phyloP scores from a whole-genome alignment of 495 filamentous ascomycete genomes.

The Astrocystis sublimbata region DNA sequence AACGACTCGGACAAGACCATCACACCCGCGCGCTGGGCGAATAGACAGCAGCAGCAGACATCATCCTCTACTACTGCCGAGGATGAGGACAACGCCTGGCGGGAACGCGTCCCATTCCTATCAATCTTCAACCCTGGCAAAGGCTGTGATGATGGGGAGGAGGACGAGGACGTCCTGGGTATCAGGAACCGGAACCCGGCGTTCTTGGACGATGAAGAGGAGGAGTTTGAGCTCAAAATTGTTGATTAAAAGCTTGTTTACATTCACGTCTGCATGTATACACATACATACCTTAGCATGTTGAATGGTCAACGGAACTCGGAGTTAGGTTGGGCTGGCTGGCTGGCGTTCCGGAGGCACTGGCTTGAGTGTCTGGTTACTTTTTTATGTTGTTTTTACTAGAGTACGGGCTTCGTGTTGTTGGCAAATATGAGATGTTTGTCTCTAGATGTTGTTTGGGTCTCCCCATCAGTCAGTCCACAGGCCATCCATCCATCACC shows the following conservation, averaged over 20 bases:
- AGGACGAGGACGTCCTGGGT: slow-evolving; percentile 23
- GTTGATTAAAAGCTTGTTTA: slow-evolving; percentile 24
- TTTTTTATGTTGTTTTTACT: too few relatives aligned
- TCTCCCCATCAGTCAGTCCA: too few relatives aligned
- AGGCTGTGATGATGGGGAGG: slow-evolving; percentile 37
- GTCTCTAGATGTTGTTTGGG: too few relatives aligned
- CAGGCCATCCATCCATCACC: too few relatives aligned
- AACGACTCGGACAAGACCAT: slow-evolving; percentile 50
- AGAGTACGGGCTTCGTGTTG: too few relatives aligned
- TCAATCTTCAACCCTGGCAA: slow-evolving; percentile 42
- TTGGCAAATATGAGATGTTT: too few relatives aligned
- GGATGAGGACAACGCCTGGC: slow-evolving; percentile 30
- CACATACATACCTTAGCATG: too few relatives aligned
- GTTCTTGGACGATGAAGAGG: slow-evolving; percentile 27
- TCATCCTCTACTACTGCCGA: slow-evolving; percentile 14
- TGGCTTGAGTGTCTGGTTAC: too few relatives aligned
- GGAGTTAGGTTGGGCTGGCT: neutral
- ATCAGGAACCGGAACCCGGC: slow-evolving; percentile 17
- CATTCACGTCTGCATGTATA: slow-evolving; percentile 1
- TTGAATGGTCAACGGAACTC: too few relatives aligned
- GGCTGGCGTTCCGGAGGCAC: too few relatives aligned
- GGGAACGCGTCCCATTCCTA: slow-evolving; percentile 42
- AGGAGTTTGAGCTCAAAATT: slow-evolving; percentile 45
- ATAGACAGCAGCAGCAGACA: too few relatives aligned
- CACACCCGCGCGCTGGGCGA: slow-evolving; percentile 48